phyloP scores from a whole-genome alignment of 2,329 filamentous ascomycete genomes.

The Talaromyces sp. region DNA sequence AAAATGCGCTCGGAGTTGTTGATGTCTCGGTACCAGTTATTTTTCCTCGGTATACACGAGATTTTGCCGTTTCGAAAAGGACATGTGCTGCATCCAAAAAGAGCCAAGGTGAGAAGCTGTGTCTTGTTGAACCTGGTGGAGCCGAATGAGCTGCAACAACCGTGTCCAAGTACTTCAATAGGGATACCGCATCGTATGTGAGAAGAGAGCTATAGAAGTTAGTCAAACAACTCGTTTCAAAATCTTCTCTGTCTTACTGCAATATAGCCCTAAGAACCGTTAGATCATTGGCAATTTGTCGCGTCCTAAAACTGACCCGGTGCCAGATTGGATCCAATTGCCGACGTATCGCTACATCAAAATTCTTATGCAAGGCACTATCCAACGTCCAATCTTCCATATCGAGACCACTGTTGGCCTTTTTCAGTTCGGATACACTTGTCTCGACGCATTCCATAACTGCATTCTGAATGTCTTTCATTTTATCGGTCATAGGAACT shows the following conservation, averaged over 20 bases:
- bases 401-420: slow-evolving; percentile 82
- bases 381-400: slow-evolving; percentile 98
- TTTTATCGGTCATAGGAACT: slow-evolving; percentile 90
- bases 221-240: slow-evolving; percentile 17
- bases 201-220: slow-evolving; percentile 59
- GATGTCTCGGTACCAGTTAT: slow-evolving; percentile 58
- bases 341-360: slow-evolving; percentile 81
- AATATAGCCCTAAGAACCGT: slow-evolving; percentile 79
- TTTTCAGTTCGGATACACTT: slow-evolving; percentile 90
- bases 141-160: slow-evolving; percentile 89
- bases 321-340: slow-evolving; percentile 98
- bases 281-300: slow-evolving; percentile 88
- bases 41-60: slow-evolving; percentile 77
- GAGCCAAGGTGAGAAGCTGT: slow-evolving; percentile 92
- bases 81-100: slow-evolving; percentile 93
- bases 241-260: slow-evolving; percentile 52
- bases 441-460: slow-evolving; percentile 95
- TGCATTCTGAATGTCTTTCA: slow-evolving; percentile 90
- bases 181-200: slow-evolving; percentile 83
- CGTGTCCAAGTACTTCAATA: slow-evolving; percentile 90
- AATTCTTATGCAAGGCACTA: slow-evolving; percentile 86
- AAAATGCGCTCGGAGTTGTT: slow-evolving; percentile 49
- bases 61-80: slow-evolving; percentile 86
- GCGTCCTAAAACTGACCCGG: slow-evolving; percentile 89
- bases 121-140: slow-evolving; percentile 78